Evolutionary conservation across 345 rosid species (phyloP).

Genomic region (Hypericum perforatum): DNA sequence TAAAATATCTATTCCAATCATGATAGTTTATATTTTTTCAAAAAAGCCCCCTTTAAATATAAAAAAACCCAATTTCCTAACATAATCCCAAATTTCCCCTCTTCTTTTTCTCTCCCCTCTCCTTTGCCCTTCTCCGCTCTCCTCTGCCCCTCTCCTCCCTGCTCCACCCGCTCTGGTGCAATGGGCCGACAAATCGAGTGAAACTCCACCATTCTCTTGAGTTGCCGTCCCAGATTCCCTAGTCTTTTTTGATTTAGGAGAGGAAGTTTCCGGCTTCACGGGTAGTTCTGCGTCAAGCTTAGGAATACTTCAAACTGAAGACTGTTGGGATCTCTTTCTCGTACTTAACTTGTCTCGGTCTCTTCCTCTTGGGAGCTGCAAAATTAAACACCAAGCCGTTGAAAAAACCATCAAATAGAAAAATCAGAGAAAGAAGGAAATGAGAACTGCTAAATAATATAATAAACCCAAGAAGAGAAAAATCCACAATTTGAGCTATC

Average conservation of each 20-base stretch:
- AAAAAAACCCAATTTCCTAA: no score
- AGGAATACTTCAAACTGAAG: constrained; percentile 34
- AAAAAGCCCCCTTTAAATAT: no score
- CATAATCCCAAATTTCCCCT: no score
- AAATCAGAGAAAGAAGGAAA: background rate
- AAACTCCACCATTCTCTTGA: constrained; percentile 31
- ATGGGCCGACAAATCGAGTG: no score
- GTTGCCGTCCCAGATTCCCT: constrained; percentile 18
- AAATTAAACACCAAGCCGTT: constrained; percentile 3
- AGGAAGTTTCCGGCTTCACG: constrained; percentile 32
- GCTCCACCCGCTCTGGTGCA: no score
- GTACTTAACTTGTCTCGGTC: constrained; percentile 68
- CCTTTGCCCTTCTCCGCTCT: no score
- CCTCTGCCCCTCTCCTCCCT: no score
- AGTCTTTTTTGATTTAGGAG: constrained; percentile 33
- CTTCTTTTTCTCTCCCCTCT: no score
- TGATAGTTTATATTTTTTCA: no score
- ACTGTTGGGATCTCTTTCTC: constrained; percentile 62
- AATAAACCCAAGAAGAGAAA: background rate
- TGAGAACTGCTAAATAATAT: background rate
- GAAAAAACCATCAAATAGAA: background rate
- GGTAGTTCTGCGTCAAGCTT: constrained; percentile 51
- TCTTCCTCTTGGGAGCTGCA: constrained; percentile 90
- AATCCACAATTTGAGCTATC: background rate
- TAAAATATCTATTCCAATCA: no score